phyloP scores from a whole-genome alignment of 139 green algal genomes.

The Deuterostichococcus epilithicus region DNA sequence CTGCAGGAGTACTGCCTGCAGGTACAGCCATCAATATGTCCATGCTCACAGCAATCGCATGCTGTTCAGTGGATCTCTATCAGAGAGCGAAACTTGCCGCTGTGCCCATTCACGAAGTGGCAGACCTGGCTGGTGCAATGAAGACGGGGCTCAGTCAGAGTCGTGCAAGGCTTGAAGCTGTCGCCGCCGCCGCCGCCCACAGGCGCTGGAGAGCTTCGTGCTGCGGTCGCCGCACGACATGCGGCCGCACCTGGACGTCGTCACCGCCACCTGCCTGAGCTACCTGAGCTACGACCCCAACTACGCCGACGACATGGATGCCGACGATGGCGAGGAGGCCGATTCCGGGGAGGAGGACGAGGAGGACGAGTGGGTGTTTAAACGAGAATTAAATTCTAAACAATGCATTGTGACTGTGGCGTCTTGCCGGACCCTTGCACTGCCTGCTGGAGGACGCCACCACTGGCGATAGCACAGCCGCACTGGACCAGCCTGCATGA shows the following conservation, averaged over 20 bases:
- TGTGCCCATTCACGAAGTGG: no score
- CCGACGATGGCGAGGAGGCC: constrained; percentile 53
- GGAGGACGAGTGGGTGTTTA: constrained; percentile 14
- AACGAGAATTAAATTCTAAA: not conserved
- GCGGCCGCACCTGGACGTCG: constrained; percentile 27
- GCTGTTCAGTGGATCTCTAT: no score
- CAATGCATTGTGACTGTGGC: not conserved
- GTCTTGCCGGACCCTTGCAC: no score
- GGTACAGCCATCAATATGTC: constrained; percentile 35
- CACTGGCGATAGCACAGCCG: no score
- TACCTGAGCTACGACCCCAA: constrained; percentile 90
- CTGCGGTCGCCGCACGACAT: constrained; percentile 54
- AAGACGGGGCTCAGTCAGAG: no score
- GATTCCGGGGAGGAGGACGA: constrained; percentile 50
- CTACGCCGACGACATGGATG: constrained; percentile 76
- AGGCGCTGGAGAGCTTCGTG: constrained; percentile 85
- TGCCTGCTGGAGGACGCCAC: no score
- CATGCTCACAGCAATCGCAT: no score
- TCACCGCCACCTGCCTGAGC: constrained; percentile 37
- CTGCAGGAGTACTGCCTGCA: constrained; percentile 80
- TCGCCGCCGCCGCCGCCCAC: no score
- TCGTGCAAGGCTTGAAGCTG: no score
- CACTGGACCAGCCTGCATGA: not conserved
- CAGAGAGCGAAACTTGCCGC: not conserved
- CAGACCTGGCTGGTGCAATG: no score